These are phyloP conservation scores for Ophiocordyceps camponoti-leonardi DNA, from an alignment of 2,329 filamentous ascomycete genomes.

Conservation along the genomic window DNA sequence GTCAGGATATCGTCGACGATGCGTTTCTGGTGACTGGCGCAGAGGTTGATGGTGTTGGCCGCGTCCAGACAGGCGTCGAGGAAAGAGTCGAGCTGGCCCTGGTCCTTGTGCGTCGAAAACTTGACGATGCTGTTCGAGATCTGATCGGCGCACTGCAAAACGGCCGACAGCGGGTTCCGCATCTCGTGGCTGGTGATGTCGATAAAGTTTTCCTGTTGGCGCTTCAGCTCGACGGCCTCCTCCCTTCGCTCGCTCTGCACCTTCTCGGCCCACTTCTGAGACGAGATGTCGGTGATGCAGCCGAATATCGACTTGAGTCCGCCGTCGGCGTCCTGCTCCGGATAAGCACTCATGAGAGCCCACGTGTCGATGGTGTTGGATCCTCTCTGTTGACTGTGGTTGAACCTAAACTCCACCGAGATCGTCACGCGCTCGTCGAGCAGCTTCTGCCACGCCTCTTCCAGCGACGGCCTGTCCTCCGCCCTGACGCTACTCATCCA, in stretches of 20 bases:
- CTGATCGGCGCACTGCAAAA: conserved; percentile 62
- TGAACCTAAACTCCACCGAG: conserved; percentile 61
- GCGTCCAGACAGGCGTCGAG: conserved; percentile 49
- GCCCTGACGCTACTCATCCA: conserved; percentile 60
- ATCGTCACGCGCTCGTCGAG: conserved; percentile 44
- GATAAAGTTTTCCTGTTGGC: conserved; percentile 54
- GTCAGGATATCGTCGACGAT: conserved; percentile 54
- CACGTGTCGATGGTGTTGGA: conserved; percentile 50
- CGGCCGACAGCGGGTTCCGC: conserved; percentile 59
- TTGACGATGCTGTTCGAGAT: conserved; percentile 35
- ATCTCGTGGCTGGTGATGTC: conserved; percentile 62
- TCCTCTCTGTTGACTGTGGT: conserved; percentile 44
- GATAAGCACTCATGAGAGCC: conserved; percentile 62
- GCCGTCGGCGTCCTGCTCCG: conserved; percentile 48
- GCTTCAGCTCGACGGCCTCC: conserved; percentile 66
- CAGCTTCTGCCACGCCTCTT: conserved; percentile 44
- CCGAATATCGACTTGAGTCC: conserved; percentile 60
- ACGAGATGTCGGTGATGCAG: conserved; percentile 70
- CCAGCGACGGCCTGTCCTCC: conserved; percentile 44
- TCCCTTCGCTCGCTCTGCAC: conserved; percentile 62
- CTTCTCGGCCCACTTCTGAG: conserved; percentile 71
- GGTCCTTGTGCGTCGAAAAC: conserved; percentile 18
- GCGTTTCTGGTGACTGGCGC: conserved; percentile 61
- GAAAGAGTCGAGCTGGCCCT: conserved; percentile 28
- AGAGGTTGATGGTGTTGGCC: conserved; percentile 66